These are phyloP conservation scores for Chlorophyllum brunneum DNA, from an alignment of 768 basidiomycete genomes.

Conservation along the genomic window DNA sequence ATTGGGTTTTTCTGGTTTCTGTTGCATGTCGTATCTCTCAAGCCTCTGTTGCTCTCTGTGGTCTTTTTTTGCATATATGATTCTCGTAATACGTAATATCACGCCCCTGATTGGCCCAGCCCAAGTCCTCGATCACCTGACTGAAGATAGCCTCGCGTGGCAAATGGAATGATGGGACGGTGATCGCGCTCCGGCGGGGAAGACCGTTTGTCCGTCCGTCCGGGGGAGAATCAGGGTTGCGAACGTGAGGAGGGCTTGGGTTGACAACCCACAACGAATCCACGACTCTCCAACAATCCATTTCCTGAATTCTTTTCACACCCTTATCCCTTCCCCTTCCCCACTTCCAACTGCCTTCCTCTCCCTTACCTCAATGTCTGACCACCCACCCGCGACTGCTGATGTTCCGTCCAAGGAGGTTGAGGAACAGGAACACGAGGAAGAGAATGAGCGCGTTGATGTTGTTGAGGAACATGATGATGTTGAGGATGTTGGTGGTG, in stretches of 20 bases:
- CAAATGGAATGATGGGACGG: neutral
- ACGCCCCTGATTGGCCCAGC: too few relatives aligned
- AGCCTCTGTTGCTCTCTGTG: too few relatives aligned
- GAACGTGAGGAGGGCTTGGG: conserved; percentile 7
- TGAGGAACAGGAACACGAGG: neutral
- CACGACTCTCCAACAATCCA: conserved; percentile 11
- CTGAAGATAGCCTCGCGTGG: neutral
- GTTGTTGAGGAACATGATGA: neutral
- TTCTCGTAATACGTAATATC: too few relatives aligned
- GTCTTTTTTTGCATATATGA: too few relatives aligned
- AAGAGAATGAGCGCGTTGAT: conserved; percentile 3
- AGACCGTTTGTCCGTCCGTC: conserved; percentile 3
- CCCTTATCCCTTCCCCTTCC: conserved; percentile 4
- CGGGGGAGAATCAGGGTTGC: neutral
- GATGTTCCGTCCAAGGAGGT: conserved; percentile 1
- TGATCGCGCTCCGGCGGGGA: neutral
- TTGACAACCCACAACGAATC: conserved; percentile 10
- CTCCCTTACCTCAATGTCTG: conserved; percentile 3
- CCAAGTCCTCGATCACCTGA: conserved; percentile 6
- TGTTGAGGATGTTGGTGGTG: neutral
- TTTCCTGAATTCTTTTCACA: neutral
- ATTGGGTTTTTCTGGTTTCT: neutral
- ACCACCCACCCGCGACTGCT: neutral
- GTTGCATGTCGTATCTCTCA: neutral
- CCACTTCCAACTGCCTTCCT: neutral